Evolutionary conservation across 75 land plant species (phyloP).

Genomic region (Sequoiadendron giganteum): DNA sequence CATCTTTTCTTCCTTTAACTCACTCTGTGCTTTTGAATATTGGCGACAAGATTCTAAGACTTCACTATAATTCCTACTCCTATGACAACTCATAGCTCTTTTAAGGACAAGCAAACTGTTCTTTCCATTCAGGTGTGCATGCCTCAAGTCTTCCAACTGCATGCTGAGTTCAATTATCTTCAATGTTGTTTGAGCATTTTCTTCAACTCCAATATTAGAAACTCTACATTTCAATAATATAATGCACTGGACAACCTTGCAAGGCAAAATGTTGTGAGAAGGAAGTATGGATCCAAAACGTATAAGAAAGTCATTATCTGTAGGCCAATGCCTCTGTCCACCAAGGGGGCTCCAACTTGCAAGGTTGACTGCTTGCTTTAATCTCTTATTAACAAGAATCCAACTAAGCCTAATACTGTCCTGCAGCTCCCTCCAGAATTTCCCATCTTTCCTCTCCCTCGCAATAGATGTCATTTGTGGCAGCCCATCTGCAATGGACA

Average conservation of each 20-base stretch:
- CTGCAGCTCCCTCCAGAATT: slow-evolving; percentile 53
- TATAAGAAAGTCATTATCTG: slow-evolving; percentile 50
- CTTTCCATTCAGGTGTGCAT: slow-evolving; percentile 69
- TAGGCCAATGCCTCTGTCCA: slow-evolving; percentile 72
- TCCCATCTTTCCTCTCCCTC: slow-evolving; percentile 66
- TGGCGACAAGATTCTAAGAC: slow-evolving; percentile 48
- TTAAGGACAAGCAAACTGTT: slow-evolving; percentile 58
- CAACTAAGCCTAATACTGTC: slow-evolving; percentile 62
- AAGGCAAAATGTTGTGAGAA: slow-evolving; percentile 40
- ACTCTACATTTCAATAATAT: slow-evolving; percentile 48
- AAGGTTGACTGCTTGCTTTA: slow-evolving; percentile 59
- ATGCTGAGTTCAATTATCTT: slow-evolving; percentile 72
- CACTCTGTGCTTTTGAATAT: slow-evolving; percentile 47
- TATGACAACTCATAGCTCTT: slow-evolving; percentile 50
- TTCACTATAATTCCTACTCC: slow-evolving; percentile 47
- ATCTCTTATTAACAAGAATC: slow-evolving; percentile 52
- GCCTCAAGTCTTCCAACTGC: slow-evolving; percentile 77
- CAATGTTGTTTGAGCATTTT: slow-evolving; percentile 24
- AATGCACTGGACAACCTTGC: slow-evolving; percentile 54
- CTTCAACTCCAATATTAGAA: slow-evolving; percentile 12
- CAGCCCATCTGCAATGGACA: slow-evolving; percentile 44
- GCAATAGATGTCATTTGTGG: slow-evolving; percentile 43
- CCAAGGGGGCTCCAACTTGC: slow-evolving; percentile 65
- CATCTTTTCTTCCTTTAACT: slow-evolving; percentile 68
- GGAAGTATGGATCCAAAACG: slow-evolving; percentile 68